phyloP scores from a whole-genome alignment of 306 rosid species.

The Arachis hypogaea region DNA sequence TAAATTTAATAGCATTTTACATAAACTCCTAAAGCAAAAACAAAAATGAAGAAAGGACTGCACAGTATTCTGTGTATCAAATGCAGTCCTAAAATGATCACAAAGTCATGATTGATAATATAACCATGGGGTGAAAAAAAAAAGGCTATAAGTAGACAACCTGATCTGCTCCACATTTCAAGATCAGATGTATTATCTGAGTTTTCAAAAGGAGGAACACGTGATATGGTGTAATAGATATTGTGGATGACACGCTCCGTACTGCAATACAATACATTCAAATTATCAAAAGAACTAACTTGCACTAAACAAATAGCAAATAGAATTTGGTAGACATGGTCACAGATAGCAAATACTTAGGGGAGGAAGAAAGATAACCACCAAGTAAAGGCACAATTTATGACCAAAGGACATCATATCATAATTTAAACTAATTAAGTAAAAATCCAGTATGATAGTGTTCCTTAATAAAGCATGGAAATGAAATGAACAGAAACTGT shows the following conservation, averaged over 20 bases:
- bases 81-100: slow-evolving; percentile 12
- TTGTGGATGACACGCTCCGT: slow-evolving; percentile 53
- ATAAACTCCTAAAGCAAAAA: slow-evolving; percentile 9
- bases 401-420: slow-evolving; percentile 4
- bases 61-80: slow-evolving; percentile 11
- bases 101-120: slow-evolving; percentile 16
- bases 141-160: slow-evolving; percentile 39
- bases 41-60: not conserved
- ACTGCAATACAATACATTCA: slow-evolving; percentile 52
- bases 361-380: not conserved
- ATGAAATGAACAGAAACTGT: slow-evolving; percentile 25
- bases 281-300: slow-evolving; percentile 29
- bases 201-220: slow-evolving; percentile 55
- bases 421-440: not conserved
- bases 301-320: slow-evolving; percentile 2
- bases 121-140: not conserved
- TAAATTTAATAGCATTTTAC: not conserved
- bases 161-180: slow-evolving; percentile 80
- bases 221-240: slow-evolving; percentile 59
- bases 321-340: slow-evolving; percentile 18
- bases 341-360: not conserved
- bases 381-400: slow-evolving; percentile 20
- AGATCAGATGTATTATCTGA: slow-evolving; percentile 51
- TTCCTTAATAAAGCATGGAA: slow-evolving; percentile 15
- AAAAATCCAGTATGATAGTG: not conserved